Conservation (phyloP, 169 alveolate species). For the Cryptosporidium tyzzeri region DNA sequence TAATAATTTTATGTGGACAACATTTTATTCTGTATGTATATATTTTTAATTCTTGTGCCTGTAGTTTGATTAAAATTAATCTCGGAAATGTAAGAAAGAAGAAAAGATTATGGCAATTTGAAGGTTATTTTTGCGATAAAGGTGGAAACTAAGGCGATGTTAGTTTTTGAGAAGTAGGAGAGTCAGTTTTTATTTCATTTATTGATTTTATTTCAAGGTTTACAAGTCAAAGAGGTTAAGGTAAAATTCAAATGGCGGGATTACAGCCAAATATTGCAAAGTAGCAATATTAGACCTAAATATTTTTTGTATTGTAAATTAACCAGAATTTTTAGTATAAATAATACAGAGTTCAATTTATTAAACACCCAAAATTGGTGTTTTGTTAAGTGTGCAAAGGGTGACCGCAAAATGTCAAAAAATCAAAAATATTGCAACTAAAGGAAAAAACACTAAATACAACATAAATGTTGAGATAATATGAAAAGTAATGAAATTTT, state of each 20-base stretch:
- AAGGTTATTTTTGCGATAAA: no score
- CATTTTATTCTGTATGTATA: neutral
- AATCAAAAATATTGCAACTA: neutral
- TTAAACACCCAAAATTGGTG: slow-evolving; percentile 25
- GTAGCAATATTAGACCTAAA: neutral
- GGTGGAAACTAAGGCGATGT: no score
- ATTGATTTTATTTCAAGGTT: neutral
- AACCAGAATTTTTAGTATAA: neutral
- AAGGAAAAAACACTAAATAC: neutral
- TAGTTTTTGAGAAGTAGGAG: no score
- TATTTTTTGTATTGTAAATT: neutral
- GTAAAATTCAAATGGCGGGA: neutral
- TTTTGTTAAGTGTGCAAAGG: slow-evolving; percentile 27
- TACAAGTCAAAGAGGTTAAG: no score
- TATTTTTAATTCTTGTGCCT: no score
- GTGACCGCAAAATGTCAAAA: slow-evolving; percentile 47
- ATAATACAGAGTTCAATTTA: neutral
- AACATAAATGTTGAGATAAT: neutral
- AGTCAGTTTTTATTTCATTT: no score
- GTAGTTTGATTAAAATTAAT: no score
- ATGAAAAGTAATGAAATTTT: slow-evolving; percentile 30
- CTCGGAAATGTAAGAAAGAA: no score
- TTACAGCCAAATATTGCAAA: neutral
- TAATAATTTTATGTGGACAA: neutral
- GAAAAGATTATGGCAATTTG: no score